phyloP scores from a whole-genome alignment of 768 basidiomycete genomes.

The Tylopilus felleus region DNA sequence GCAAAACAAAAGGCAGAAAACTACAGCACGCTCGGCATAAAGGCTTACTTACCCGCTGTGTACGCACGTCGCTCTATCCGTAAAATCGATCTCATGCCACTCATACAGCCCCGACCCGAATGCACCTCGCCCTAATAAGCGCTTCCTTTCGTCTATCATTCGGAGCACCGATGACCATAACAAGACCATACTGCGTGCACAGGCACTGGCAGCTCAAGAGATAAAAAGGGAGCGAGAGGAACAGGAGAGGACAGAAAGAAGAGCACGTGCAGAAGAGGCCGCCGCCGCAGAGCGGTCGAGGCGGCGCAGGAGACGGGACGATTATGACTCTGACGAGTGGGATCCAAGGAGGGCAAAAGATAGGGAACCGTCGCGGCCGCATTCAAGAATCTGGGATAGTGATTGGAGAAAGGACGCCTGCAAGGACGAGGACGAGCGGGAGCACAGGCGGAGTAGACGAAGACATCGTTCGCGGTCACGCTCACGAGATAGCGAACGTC shows the following conservation, averaged over 20 bases:
- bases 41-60: slow-evolving; percentile 65
- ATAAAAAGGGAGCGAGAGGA: slow-evolving; percentile 67
- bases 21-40: slow-evolving; percentile 73
- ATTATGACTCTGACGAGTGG: slow-evolving; percentile 26
- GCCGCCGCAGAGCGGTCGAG: slow-evolving; percentile 59
- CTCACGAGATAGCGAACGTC: slow-evolving; percentile 20
- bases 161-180: slow-evolving; percentile 96
- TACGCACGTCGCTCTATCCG: slow-evolving; percentile 35
- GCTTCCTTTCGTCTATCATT: slow-evolving; percentile 81
- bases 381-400: slow-evolving; percentile 39
- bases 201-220: slow-evolving; percentile 70
- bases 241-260: slow-evolving; percentile 57
- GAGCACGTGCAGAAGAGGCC: slow-evolving; percentile 73
- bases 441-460: slow-evolving; percentile 19
- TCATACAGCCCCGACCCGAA: slow-evolving; percentile 57
- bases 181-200: slow-evolving; percentile 71
- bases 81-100: neutral
- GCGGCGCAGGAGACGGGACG: slow-evolving; percentile 33
- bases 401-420: slow-evolving; percentile 45
- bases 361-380: slow-evolving; percentile 44
- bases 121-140: slow-evolving; percentile 78
- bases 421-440: slow-evolving; percentile 32
- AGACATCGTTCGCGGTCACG: slow-evolving; percentile 31
- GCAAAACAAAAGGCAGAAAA: slow-evolving; percentile 87
- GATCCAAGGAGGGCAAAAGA: slow-evolving; percentile 38